A percentile compares a stretch with the other conserved stretches of the same genome.
These are phyloP conservation scores for Neoboletus brunneissimus DNA, from an alignment of 768 basidiomycete species.

Conservation along the genomic window DNA sequence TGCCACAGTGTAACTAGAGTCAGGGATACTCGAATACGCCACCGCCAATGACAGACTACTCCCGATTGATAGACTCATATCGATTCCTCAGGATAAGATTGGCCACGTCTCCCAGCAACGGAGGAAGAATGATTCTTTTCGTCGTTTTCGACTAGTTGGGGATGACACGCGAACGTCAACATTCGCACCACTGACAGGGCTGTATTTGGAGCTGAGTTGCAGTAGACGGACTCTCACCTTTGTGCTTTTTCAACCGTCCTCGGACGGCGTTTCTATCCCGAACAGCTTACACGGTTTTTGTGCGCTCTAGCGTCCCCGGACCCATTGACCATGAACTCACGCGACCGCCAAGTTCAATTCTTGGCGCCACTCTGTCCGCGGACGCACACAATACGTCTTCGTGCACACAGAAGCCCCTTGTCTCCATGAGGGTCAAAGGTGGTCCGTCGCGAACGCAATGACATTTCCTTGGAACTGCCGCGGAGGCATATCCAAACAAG, in stretches of 20 bases:
- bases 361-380: conserved; percentile 12
- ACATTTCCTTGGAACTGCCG: conserved; percentile 1
- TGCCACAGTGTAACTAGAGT: neutral
- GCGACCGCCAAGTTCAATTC: neutral
- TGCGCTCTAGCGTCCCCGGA: neutral
- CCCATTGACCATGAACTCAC: neutral
- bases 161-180: neutral
- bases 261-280: neutral
- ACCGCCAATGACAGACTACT: neutral
- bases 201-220: neutral
- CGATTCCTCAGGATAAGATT: neutral
- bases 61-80: neutral
- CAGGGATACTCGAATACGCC: neutral
- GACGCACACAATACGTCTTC: conserved; percentile 4
- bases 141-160: neutral
- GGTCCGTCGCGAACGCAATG: neutral
- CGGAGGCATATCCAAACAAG: neutral
- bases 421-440: neutral
- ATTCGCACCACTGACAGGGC: neutral
- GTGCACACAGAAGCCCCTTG: neutral
- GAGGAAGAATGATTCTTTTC: neutral
- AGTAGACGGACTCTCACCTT: neutral
- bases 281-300: neutral
- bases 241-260: neutral
- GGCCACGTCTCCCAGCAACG: neutral